These are phyloP conservation scores for Alternaria consortialis DNA, from an alignment of 2,329 filamentous ascomycete species.

Conservation along the genomic window DNA sequence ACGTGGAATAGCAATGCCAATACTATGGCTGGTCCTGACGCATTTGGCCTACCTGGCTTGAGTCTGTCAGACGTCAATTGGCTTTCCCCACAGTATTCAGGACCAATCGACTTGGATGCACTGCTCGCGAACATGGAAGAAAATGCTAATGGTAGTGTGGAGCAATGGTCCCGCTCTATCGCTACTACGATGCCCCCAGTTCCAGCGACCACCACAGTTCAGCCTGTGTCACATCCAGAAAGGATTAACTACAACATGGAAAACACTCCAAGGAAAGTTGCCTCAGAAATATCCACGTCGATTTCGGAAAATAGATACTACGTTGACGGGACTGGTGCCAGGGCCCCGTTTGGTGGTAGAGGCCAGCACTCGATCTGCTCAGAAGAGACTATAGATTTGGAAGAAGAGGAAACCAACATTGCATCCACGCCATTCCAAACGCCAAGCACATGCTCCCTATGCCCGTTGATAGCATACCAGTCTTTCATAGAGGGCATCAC, in stretches of 20 bases:
- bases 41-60: conserved; percentile 13
- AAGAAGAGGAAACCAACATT: background rate
- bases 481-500: conserved; percentile 9
- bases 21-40: background rate
- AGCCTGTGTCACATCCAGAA: conserved; percentile 1
- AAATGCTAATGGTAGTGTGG: background rate
- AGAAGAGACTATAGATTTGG: background rate
- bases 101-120: conserved; percentile 15
- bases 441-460: background rate
- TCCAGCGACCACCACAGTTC: background rate
- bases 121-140: conserved; percentile 8
- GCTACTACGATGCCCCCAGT: background rate
- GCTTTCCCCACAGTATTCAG: conserved; percentile 18
- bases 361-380: conserved; percentile 7
- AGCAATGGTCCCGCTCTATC: background rate
- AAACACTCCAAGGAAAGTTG: background rate
- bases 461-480: conserved; percentile 10
- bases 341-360: conserved; percentile 23
- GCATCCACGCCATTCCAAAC: background rate
- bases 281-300: conserved; percentile 9
- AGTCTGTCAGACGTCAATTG: conserved; percentile 17
- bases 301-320: conserved; percentile 19
- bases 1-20: background rate
- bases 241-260: conserved; percentile 4
- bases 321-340: conserved; percentile 24